These are phyloP conservation scores for Penicillium pancosmium DNA, from an alignment of 495 filamentous ascomycete genomes.

Conservation along the genomic window DNA sequence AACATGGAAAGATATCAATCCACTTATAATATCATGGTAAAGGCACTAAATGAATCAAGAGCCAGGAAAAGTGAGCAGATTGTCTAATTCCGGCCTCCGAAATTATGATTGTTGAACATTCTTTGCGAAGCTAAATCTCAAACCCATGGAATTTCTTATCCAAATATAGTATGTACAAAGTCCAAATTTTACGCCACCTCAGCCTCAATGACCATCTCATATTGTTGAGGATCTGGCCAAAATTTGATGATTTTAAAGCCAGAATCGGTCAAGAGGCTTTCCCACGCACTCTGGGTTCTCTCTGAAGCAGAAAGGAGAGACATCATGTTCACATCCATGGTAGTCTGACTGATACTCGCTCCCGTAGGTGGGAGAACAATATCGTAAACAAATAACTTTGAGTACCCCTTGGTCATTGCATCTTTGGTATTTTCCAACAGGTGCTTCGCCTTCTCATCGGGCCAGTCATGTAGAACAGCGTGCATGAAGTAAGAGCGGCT, in stretches of 20 bases:
- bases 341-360: conserved; percentile 30
- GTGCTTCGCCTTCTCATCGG: conserved; percentile 32
- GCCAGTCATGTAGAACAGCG: conserved; percentile 51
- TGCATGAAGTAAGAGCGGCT: conserved; percentile 49
- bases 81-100: no score
- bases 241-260: conserved; percentile 49
- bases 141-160: not conserved
- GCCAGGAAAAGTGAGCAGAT: no score
- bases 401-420: conserved; percentile 50
- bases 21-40: no score
- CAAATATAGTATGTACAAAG: not conserved
- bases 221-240: conserved; percentile 35
- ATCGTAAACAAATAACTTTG: conserved; percentile 47
- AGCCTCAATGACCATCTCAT: conserved; percentile 36
- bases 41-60: no score
- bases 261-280: conserved; percentile 34
- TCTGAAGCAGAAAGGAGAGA: conserved; percentile 36
- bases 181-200: conserved; percentile 17
- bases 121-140: no score
- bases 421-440: conserved; percentile 25
- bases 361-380: conserved; percentile 41
- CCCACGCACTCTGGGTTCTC: conserved; percentile 44
- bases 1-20: no score
- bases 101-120: no score
- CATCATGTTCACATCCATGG: conserved; percentile 44